Evolutionary conservation across 305 asterid species (phyloP), one percentile per base, ranked within the genome.

Genomic region (Ajuga reptans): DNA sequence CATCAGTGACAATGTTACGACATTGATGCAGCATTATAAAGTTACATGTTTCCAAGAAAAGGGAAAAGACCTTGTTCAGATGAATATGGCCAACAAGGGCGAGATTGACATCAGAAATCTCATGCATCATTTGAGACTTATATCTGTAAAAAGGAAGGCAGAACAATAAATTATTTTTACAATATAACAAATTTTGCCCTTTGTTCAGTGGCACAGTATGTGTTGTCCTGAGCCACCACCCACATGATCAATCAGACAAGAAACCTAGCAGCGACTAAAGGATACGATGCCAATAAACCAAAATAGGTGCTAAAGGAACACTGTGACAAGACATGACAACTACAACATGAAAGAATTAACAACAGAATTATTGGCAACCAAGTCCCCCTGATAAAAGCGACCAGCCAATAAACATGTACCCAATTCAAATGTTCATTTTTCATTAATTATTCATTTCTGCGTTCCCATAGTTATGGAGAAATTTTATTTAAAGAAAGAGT

Each of bases 81-180:
- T 84, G 97, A 72, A 93, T 79, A 75, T 93, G 99, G 27, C 97
- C 99, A 63, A 91, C 90, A 83, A 91, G 95, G 68, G 89, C 91
- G 1, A 82, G 63, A 74, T 68, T 87, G 60, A 64, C 62, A 71
- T 80, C 90, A 77, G 63, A 46, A 84, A 70, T 75, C 60, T 75
- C 93, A 37, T 59, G 76, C 58, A 60, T 57, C 55, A 71, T 66
- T 70, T 82, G 78, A 61, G 78, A 80, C 71, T 76, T 72, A 67
- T 93, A 91, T 84, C 99, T 93, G 94, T 31, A 77, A 78, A 58
- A 29, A 34, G 50, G 59, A 46, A 36, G 63, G 8, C 73, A 50
- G 49, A 58, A 64, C 15, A 76, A 49, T 46, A 12, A 78, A 68
- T 62, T 21, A 12, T 47, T 34, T 17, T 34, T 14, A 55, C 31